Conservation (phyloP, 768 basidiomycete species). For the Amanita phalloides region DNA sequence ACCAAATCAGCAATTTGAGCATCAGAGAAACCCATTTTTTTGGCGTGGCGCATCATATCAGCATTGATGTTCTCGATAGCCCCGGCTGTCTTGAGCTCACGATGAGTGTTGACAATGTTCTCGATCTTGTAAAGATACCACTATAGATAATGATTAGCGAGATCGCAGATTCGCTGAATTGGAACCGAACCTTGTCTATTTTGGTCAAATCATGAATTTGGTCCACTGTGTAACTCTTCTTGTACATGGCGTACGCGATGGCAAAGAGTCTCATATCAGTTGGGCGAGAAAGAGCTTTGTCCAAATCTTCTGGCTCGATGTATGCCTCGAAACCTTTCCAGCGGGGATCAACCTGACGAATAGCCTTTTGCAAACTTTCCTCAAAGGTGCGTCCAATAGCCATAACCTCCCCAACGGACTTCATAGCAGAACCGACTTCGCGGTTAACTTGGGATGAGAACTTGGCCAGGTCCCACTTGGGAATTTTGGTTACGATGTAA, state of each 20-base stretch:
- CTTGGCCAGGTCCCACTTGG: constrained; percentile 99
- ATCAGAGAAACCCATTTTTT: constrained; percentile 94
- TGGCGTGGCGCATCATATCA: constrained; percentile 78
- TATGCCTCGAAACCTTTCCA: constrained; percentile 98
- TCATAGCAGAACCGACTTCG: constrained; percentile 95
- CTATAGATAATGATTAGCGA: constrained; percentile 22
- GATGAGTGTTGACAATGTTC: constrained; percentile 90
- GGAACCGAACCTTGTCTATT: constrained; percentile 75
- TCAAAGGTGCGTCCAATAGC: constrained; percentile 99
- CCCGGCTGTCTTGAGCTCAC: constrained; percentile 57
- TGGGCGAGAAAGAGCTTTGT: constrained; percentile 66
- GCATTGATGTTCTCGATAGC: constrained; percentile 60
- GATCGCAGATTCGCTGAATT: not conserved
- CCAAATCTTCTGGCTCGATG: constrained; percentile 76
- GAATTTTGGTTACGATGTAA: constrained; percentile 99
- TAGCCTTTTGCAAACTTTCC: constrained; percentile 96
- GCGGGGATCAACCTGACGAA: constrained; percentile 93
- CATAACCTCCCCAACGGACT: constrained; percentile 99
- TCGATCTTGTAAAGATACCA: constrained; percentile 99
- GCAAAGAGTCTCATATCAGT: constrained; percentile 97
- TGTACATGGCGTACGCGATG: constrained; percentile 96
- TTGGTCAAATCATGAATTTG: constrained; percentile 88
- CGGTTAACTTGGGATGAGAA: constrained; percentile 92
- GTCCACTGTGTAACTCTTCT: constrained; percentile 84
- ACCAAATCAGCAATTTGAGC: constrained; percentile 81